Evolutionary conservation across 768 basidiomycete genomes (phyloP).

Genomic region (Coprinopsis cinerea): DNA sequence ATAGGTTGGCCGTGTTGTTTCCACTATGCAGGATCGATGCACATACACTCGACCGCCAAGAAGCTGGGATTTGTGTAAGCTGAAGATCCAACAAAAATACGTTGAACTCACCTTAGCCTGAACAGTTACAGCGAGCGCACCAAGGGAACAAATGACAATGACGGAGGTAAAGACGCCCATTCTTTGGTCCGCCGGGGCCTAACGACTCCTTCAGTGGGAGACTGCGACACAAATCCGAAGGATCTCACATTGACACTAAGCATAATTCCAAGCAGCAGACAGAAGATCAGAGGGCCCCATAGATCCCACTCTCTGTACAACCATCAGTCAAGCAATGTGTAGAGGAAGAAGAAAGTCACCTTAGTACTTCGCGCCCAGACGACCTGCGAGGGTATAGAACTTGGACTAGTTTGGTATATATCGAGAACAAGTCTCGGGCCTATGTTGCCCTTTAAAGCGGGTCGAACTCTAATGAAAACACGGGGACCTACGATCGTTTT

Average conservation of each 20-base stretch:
- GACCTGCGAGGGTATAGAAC: slow-evolving; percentile 84
- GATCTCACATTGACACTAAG: slow-evolving; percentile 72
- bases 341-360: slow-evolving; percentile 35
- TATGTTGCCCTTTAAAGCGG: slow-evolving; percentile 22
- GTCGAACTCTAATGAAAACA: neutral
- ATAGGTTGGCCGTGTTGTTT: slow-evolving; percentile 1
- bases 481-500: slow-evolving; percentile 69
- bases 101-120: slow-evolving; percentile 73
- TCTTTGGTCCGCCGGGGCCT: slow-evolving; percentile 82
- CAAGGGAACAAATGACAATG: slow-evolving; percentile 88
- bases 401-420: slow-evolving; percentile 89
- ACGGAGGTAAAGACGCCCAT: slow-evolving; percentile 90
- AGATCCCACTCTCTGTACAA: slow-evolving; percentile 89
- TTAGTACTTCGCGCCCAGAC: slow-evolving; percentile 72
- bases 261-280: slow-evolving; percentile 74
- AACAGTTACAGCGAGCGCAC: slow-evolving; percentile 88
- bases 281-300: slow-evolving; percentile 91
- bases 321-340: neutral
- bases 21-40: neutral
- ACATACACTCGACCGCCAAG: slow-evolving; percentile 79
- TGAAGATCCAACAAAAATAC: slow-evolving; percentile 1
- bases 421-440: slow-evolving; percentile 86
- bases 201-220: slow-evolving; percentile 6
- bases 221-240: neutral
- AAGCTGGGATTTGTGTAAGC: slow-evolving; percentile 38